Evolutionary conservation across 805 yeast genomes (phyloP), one percentile per base, ranked within the genome.

Genomic region (Candida vartiovaarae): DNA sequence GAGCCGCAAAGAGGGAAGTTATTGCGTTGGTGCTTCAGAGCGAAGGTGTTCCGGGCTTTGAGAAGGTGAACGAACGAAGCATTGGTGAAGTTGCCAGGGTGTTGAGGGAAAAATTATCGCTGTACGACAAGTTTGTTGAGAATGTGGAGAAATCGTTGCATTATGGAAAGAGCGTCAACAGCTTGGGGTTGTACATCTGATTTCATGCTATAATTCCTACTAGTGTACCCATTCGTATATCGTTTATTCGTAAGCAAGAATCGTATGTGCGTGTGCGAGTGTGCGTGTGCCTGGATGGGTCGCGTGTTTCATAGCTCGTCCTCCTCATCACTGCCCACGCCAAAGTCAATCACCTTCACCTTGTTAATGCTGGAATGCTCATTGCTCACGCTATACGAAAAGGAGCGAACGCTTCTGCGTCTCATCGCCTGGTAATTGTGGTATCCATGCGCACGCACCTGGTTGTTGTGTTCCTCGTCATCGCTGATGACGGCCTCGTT

Each of bases 1-100:
- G 30, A 23, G 29, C 29, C 11, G 4, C 53, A 50, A 41, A 30
- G 8, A 49, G n/a, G 32, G 45, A 24, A 45, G 53, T 48, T 30
- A 43, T 34, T 47, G 57, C 31, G 7, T 50, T 45, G 32, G 59
- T 41, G 47, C 61, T 75, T 37, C 77, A 78, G 47, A 71, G 83
- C 35, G 85, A 80, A 59, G 86, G 86, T 5, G 80, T 76, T 23
- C 65, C 72, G 3, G 83, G 82, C 3, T 77, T 66, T 56, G 84
- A 80, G 49, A 78, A 74, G 51, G 58, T 77, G 8, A 71, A 70
- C 46, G 57, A 59, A 6, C 76, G 72, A 48, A 51, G 52, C 4
- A 36, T 53, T n/a, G 42, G 42, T 9, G 53, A 49, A 34, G 32
- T 51, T 8, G 47, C 45, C 2, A 20, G 28, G 9, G 44, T 43